Evolutionary conservation across 2,329 filamentous ascomycete species (phyloP).

Genomic region (Fusarium stilboides): DNA sequence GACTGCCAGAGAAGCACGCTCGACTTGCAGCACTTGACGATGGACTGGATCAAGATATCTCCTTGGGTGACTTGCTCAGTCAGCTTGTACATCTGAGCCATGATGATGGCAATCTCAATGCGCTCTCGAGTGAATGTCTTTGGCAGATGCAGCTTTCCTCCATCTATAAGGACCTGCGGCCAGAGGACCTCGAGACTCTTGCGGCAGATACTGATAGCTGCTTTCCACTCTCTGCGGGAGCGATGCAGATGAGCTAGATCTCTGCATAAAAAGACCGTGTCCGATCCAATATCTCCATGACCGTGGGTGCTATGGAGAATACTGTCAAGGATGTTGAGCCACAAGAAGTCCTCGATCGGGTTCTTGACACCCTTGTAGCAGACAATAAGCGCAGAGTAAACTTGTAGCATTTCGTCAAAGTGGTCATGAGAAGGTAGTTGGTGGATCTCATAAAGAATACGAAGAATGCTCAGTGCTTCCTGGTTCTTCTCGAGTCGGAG

Average conservation of each 20-base stretch:
- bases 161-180: not conserved
- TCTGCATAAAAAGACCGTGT: not conserved
- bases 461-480: not conserved
- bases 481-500: not conserved
- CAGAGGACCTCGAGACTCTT: not conserved
- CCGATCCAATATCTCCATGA: not conserved
- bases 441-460: not conserved
- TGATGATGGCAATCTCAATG: not conserved
- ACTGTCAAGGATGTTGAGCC: not conserved
- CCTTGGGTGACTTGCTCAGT: not conserved
- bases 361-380: constrained; percentile 9
- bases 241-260: not conserved
- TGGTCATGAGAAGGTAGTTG: not conserved
- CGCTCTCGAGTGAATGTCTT: not conserved
- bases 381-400: fast-evolving
- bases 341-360: not conserved
- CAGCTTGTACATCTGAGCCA: constrained; percentile 4
- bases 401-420: constrained; percentile 3
- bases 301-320: not conserved
- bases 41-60: not conserved
- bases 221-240: not conserved
- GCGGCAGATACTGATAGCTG: not conserved
- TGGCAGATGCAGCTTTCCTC: not conserved
- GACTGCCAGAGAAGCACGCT: constrained; percentile 1
- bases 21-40: not conserved